Base-by-base conservation (phyloP, 2,329 filamentous ascomycete genomes). In the Nannizziopsis arthrosporioides region DNA sequence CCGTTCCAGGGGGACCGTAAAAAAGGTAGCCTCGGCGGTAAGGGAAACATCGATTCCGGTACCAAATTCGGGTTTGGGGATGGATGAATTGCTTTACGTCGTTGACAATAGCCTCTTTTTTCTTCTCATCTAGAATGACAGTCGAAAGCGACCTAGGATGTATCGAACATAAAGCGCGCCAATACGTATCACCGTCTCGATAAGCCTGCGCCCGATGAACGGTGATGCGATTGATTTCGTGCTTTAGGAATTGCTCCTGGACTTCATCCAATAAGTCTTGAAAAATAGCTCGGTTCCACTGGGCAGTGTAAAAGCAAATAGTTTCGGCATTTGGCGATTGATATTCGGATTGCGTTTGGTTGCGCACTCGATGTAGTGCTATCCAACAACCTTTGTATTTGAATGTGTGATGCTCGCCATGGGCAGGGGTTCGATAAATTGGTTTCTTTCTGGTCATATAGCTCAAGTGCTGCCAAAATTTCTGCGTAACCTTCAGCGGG, bases 21-120 rank as follows among this genome's bases (percentile, higher is more conserved):
- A 94, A 78, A 0, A 94, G 75, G 58, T 92, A 94, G 0, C 87
- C 88, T 3, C 87, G 75, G 11, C 87, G 77, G 61, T 93, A 93
- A 0, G 88, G 87, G 27, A 94, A 90, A 0, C 87, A 87, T 5
- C 86, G 76, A 55, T 85, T 83, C 0, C 81, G 60, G 42, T 94
- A 94, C 85, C 86, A 94, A n/a, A 80, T 54, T 2, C 69, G 66
- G 12, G 68, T 73, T 2, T 64, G 59, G 0, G 74, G 75, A 42
- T 75, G 70, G 0, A 78, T 59, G 48, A 76, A 78, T 42, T 76
- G 73, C 49, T 77, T 76, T 56, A 78, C 72, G 51, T 79, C 75
- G 7, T 63, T 61, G 10, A 78, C 60, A 40, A 78, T 71, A 2
- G 57, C 65, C 0, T 64, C 57, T 57, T 78, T 78, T 53, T 75